Evolutionary conservation across 2,329 filamentous ascomycete genomes (phyloP).

Genomic region (Ustulina deusta): DNA sequence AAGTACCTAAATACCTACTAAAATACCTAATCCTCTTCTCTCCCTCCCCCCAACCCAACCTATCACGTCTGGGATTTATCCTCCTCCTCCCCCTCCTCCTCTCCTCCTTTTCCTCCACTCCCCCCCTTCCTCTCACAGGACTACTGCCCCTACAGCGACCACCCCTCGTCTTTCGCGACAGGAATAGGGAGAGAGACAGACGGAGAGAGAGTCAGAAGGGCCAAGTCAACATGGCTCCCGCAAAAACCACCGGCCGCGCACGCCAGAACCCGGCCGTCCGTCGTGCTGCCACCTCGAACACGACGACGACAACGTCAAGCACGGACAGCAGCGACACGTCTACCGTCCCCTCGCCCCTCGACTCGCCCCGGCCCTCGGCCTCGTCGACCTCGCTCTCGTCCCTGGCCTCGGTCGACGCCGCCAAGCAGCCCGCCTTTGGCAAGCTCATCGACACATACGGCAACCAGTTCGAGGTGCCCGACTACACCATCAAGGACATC

Average conservation of each 20-base stretch:
- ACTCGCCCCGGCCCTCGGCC: conserved; percentile 72
- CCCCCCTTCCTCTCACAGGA: not conserved
- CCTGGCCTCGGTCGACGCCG: conserved; percentile 74
- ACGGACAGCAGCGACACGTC: conserved; percentile 61
- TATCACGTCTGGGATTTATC: too few species aligned
- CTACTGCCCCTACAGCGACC: not conserved
- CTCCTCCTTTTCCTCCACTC: not conserved
- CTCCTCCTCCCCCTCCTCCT: not conserved
- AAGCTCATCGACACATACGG: conserved; percentile 91
- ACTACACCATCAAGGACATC: conserved; percentile 98
- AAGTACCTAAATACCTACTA: not conserved
- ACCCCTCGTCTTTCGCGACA: not conserved
- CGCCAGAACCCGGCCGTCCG: conserved; percentile 60
- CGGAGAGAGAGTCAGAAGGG: not conserved
- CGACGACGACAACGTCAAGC: conserved; percentile 52
- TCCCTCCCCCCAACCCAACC: not conserved
- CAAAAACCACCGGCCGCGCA: conserved; percentile 57
- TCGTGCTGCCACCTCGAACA: conserved; percentile 60
- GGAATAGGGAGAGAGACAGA: conserved; percentile 5
- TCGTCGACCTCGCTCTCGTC: conserved; percentile 95
- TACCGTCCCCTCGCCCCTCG: conserved; percentile 67
- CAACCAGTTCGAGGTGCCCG: conserved; percentile 91
- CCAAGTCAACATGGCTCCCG: conserved; percentile 58
- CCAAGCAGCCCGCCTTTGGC: conserved; percentile 58
- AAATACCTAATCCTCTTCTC: conserved; percentile 3